Percentiles rank a stretch among this genome's conserved stretches.
Evolutionary conservation across 352 stramenopile genomes (phyloP).

Genomic region (Phytopythium delawarense): DNA sequence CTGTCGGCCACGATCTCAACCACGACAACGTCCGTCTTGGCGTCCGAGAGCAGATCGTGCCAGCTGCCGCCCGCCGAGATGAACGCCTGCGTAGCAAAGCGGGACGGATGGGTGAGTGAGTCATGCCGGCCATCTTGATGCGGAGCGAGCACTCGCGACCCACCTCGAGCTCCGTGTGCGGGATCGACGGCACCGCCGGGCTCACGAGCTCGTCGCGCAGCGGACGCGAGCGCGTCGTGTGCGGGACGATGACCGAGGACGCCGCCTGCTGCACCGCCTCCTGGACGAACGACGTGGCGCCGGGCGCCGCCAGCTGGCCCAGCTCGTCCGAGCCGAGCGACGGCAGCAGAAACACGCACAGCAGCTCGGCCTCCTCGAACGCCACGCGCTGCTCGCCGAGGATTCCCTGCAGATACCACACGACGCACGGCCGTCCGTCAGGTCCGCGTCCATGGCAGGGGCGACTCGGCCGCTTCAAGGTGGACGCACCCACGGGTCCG

Average conservation of each 20-base stretch:
- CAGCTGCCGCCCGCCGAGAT: constrained; percentile 11
- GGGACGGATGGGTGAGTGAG: background rate
- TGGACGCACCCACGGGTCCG: constrained; percentile 34
- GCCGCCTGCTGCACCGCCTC: constrained; percentile 30
- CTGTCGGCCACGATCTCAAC: constrained; percentile 38
- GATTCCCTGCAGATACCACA: constrained; percentile 21
- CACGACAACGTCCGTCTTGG: constrained; percentile 58
- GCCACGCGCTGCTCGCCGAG: constrained; percentile 19
- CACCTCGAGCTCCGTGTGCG: constrained; percentile 4
- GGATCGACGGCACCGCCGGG: constrained; percentile 9
- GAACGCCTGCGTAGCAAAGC: constrained; percentile 21
- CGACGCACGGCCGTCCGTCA: background rate
- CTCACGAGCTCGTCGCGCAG: constrained; percentile 26
- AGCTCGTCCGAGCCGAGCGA: constrained; percentile 43
- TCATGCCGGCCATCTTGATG: background rate
- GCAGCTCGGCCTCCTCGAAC: constrained; percentile 28
- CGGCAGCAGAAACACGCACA: constrained; percentile 56
- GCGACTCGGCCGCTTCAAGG: background rate
- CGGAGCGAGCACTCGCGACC: background rate
- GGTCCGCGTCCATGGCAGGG: too few relatives aligned
- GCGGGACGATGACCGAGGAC: constrained; percentile 68
- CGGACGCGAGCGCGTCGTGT: constrained; percentile 54
- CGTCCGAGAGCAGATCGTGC: constrained; percentile 34
- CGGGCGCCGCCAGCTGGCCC: constrained; percentile 21
- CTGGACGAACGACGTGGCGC: constrained; percentile 40